Percentiles rank a stretch among this genome's conserved stretches.
These are phyloP conservation scores for Edaphochlamys debaryana DNA, from an alignment of 139 green algal species.

Conservation along the genomic window DNA sequence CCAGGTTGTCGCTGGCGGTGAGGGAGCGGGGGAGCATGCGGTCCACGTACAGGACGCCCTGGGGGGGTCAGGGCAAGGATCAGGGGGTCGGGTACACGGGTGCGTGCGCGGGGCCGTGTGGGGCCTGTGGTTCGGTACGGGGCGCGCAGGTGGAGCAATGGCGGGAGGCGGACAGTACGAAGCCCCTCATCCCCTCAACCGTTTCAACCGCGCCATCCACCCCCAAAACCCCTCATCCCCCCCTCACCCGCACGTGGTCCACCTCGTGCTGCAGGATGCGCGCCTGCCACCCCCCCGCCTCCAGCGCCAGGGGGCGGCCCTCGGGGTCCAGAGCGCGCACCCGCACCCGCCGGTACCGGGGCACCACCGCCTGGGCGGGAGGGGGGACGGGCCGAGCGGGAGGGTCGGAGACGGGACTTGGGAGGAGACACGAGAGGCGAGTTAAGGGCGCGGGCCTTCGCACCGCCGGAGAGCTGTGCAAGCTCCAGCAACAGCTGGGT, in stretches of 20 bases:
- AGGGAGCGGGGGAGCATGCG: conserved; percentile 6
- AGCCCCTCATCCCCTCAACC: too few relatives aligned
- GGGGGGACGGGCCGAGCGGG: neutral
- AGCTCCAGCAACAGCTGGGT: too few relatives aligned
- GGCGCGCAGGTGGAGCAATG: too few relatives aligned
- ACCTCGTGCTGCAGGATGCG: conserved; percentile 99
- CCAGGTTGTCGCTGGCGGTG: neutral
- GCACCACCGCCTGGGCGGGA: conserved; percentile 15
- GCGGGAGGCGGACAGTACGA: too few relatives aligned
- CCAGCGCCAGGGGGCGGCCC: conserved; percentile 78
- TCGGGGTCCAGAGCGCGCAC: conserved; percentile 80
- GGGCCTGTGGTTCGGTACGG: too few relatives aligned
- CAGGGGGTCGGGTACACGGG: too few relatives aligned
- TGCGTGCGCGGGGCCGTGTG: too few relatives aligned
- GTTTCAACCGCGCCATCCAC: too few relatives aligned
- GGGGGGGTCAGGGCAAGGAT: too few relatives aligned
- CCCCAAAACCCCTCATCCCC: too few relatives aligned
- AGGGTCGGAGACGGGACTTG: neutral
- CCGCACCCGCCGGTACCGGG: conserved; percentile 12
- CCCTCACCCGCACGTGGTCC: conserved; percentile 95
- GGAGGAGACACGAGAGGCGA: neutral
- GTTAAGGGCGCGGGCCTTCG: too few relatives aligned
- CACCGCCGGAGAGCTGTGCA: too few relatives aligned
- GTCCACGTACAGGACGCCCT: conserved; percentile 33
- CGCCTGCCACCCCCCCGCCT: conserved; percentile 68